phyloP scores from a whole-genome alignment of 805 yeast species.

The Metschnikowia arizonensis region DNA sequence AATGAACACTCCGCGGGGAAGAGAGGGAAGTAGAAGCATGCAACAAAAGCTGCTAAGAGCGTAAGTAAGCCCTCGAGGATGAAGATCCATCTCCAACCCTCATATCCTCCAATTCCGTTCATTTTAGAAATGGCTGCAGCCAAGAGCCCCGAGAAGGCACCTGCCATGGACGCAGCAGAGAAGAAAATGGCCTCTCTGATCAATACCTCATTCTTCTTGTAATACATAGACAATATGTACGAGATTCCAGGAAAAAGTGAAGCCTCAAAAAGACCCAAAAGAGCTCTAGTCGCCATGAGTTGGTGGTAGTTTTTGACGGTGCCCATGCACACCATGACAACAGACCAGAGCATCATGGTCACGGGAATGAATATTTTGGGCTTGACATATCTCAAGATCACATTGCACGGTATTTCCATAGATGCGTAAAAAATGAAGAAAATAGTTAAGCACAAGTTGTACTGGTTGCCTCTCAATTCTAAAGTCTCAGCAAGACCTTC shows the following conservation, averaged over 20 bases:
- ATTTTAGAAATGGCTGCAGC: slow-evolving; percentile 61
- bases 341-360: slow-evolving; percentile 62
- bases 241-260: slow-evolving; percentile 75
- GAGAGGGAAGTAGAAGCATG: slow-evolving; percentile 12
- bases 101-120: slow-evolving; percentile 30
- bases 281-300: slow-evolving; percentile 57
- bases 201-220: slow-evolving; percentile 61
- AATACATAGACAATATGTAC: slow-evolving; percentile 63
- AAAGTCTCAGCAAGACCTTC: slow-evolving; percentile 62
- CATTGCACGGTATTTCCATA: slow-evolving; percentile 64
- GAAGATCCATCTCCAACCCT: slow-evolving; percentile 19
- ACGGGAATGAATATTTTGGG: slow-evolving; percentile 64
- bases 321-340: slow-evolving; percentile 62
- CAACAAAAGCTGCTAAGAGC: slow-evolving; percentile 4
- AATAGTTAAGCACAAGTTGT: slow-evolving; percentile 60
- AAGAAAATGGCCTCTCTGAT: slow-evolving; percentile 66
- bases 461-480: slow-evolving; percentile 53
- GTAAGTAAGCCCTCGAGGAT: slow-evolving; percentile 17
- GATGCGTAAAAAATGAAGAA: slow-evolving; percentile 68
- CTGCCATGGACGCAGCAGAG: slow-evolving; percentile 68
- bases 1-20: slow-evolving; percentile 12
- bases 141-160: slow-evolving; percentile 74
- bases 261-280: slow-evolving; percentile 65
- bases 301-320: slow-evolving; percentile 56
- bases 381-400: slow-evolving; percentile 49